Evolutionary conservation across 306 rosid species (phyloP).

Genomic region (Cyamopsis tetragonoloba): DNA sequence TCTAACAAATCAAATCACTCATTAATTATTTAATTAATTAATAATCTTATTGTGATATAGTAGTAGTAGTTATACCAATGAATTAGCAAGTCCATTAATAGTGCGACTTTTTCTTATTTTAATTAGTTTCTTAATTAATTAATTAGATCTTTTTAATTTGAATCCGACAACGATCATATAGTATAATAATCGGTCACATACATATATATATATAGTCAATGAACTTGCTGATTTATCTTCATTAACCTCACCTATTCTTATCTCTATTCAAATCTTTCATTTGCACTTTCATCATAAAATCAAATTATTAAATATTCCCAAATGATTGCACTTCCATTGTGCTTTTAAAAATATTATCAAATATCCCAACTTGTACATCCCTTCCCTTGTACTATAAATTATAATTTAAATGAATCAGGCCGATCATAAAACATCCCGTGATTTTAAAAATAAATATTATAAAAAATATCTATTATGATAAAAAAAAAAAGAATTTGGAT

Average conservation of each 20-base stretch:
- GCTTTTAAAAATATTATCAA: background rate
- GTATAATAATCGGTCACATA: background rate
- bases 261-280: background rate
- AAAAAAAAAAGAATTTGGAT: too few relatives aligned
- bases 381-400: background rate
- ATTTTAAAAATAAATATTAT: too few relatives aligned
- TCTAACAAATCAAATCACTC: background rate
- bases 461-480: too few relatives aligned
- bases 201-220: conserved; percentile 4
- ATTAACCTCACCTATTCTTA: background rate
- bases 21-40: too few relatives aligned
- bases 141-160: background rate
- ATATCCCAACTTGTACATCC: conserved; percentile 9
- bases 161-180: background rate
- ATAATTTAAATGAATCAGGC: background rate
- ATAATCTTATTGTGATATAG: background rate
- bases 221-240: background rate
- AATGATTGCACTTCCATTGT: conserved; percentile 16
- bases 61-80: too few relatives aligned
- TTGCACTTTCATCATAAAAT: background rate
- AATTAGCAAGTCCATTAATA: background rate
- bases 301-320: background rate
- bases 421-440: background rate
- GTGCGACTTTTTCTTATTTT: background rate
- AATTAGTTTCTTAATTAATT: background rate